Percentiles rank a stretch among this genome's conserved stretches.
These are phyloP conservation scores for Lanmaoa rubissima DNA, from an alignment of 768 basidiomycete species.

Conservation along the genomic window DNA sequence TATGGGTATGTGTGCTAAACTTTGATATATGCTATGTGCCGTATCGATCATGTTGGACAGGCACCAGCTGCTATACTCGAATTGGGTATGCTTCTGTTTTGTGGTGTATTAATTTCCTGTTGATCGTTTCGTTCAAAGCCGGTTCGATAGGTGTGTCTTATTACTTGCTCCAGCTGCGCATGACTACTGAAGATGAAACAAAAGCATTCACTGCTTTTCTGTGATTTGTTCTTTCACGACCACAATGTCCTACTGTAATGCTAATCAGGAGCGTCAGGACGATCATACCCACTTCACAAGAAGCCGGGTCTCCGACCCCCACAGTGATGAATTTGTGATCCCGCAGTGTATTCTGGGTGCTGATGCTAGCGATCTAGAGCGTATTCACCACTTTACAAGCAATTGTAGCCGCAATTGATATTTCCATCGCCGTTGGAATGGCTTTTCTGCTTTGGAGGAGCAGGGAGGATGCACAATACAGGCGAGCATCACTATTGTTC, in stretches of 20 bases:
- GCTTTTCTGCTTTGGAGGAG: conserved; percentile 13
- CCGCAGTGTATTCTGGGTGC: background rate
- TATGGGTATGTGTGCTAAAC: conserved; percentile 14
- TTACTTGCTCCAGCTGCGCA: background rate
- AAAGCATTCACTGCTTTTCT: conserved; percentile 14
- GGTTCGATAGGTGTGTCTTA: conserved; percentile 13
- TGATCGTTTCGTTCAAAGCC: conserved; percentile 5
- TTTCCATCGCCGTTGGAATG: conserved; percentile 16
- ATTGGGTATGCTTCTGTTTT: conserved; percentile 11
- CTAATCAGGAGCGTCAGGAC: conserved; percentile 8
- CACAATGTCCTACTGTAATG: background rate
- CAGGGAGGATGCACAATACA: conserved; percentile 15
- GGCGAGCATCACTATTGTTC: background rate
- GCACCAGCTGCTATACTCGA: conserved; percentile 15
- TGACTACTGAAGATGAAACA: background rate
- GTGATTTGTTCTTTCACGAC: background rate
- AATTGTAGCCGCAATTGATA: conserved; percentile 11
- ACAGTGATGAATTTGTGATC: background rate
- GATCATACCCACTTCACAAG: conserved; percentile 9
- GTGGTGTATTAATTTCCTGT: background rate
- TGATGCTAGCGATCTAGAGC: conserved; percentile 2
- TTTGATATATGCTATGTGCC: background rate
- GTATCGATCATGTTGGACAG: conserved; percentile 14
- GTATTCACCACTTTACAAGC: conserved; percentile 10
- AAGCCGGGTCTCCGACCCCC: conserved; percentile 7